Evolutionary conservation across 75 land plant genomes (phyloP).

Genomic region (Chamaecyparis obtusa): DNA sequence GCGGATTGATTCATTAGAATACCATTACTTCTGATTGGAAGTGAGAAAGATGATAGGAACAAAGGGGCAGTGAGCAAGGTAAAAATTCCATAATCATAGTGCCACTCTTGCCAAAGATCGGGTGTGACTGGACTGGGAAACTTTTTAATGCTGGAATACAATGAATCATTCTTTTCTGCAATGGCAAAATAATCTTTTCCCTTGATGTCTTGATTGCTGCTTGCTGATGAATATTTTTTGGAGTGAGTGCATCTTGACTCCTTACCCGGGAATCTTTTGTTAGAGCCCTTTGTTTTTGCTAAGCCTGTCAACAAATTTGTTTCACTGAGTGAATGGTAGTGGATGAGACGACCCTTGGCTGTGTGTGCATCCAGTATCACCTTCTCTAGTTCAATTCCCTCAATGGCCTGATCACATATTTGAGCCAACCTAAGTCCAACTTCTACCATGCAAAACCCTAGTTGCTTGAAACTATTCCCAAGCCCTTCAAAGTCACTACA

Average conservation of each 20-base stretch:
- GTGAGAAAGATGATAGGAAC: slow-evolving; percentile 28
- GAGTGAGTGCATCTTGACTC: background rate
- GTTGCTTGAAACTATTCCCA: slow-evolving; percentile 43
- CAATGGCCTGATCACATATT: slow-evolving; percentile 68
- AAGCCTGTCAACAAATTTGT: slow-evolving; percentile 16
- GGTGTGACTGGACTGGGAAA: background rate
- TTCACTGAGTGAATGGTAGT: slow-evolving; percentile 81
- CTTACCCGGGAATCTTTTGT: slow-evolving; percentile 3
- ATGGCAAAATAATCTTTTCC: background rate
- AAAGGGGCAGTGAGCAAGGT: slow-evolving; percentile 81
- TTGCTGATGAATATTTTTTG: slow-evolving; percentile 5
- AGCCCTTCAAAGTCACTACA: slow-evolving; percentile 37
- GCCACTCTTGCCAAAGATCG: slow-evolving; percentile 94
- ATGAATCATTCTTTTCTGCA: background rate
- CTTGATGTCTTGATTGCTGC: background rate
- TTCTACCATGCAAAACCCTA: slow-evolving; percentile 81
- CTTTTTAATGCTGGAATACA: background rate
- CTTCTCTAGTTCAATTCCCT: slow-evolving; percentile 58
- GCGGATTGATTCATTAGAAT: background rate
- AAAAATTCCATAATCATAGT: slow-evolving; percentile 92
- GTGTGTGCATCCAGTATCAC: slow-evolving; percentile 64
- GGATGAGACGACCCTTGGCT: slow-evolving; percentile 96
- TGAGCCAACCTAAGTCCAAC: slow-evolving; percentile 73
- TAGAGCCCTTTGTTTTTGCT: slow-evolving; percentile 14
- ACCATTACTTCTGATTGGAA: background rate